Percentiles rank a stretch among this genome's conserved stretches.
These are phyloP conservation scores for Paecilomyces niveus DNA, from an alignment of 2,329 filamentous ascomycete genomes.

Conservation along the genomic window DNA sequence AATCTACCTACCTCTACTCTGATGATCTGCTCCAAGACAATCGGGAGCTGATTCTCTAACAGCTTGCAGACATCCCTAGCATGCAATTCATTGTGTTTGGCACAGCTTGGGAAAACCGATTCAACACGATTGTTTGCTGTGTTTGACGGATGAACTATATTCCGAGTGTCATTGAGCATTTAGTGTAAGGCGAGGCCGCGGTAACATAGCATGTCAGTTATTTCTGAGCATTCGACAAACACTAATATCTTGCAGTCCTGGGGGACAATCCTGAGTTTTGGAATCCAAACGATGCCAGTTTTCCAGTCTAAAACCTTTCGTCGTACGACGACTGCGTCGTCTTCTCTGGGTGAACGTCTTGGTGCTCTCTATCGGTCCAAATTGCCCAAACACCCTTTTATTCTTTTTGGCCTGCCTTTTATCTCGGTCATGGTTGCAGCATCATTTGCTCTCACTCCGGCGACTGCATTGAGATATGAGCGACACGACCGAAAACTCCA, in stretches of 20 bases:
- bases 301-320: constrained; percentile 69
- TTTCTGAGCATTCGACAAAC: not conserved
- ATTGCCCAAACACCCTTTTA: constrained; percentile 75
- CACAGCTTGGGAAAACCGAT: not conserved
- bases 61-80: not conserved
- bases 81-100: not conserved
- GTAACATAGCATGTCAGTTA: not conserved
- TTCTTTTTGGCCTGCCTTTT: constrained; percentile 91
- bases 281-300: constrained; percentile 44
- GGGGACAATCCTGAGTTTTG: not conserved
- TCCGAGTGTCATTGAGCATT: not conserved
- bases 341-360: constrained; percentile 58
- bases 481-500: constrained; percentile 83
- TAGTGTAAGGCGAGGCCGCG: not conserved
- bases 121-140: not conserved
- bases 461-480: constrained; percentile 89
- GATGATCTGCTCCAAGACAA: not conserved
- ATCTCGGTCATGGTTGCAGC: constrained; percentile 82
- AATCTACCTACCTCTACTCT: not conserved
- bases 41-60: not conserved
- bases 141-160: not conserved
- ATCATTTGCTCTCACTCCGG: constrained; percentile 89
- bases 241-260: not conserved
- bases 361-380: constrained; percentile 69
- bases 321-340: constrained; percentile 40